Base-by-base conservation (phyloP, 352 stramenopile species). In the Pseudoperonospora humuli region DNA sequence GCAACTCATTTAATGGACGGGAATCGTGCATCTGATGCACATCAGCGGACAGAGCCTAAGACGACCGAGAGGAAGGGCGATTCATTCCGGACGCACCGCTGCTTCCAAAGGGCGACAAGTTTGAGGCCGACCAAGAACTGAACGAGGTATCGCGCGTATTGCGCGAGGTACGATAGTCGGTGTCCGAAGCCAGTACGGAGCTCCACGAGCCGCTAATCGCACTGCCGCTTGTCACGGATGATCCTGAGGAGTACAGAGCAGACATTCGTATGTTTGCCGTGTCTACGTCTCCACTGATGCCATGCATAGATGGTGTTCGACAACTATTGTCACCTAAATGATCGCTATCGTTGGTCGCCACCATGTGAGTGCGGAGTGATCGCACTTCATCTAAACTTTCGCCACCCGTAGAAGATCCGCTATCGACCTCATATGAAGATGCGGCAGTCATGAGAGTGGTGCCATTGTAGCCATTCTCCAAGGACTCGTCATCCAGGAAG, bases 171-270 rank as follows among this genome's bases (percentile, higher is more conserved):
- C 47, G 51, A 14, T 54, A 35, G 13, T 84, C 64, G 10, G 52
- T 70, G 6, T 89, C 76, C 3, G 76, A 89, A 24, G 60, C 74
- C 31, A 89, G 46, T 17, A 89, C 76, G 1, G 76, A 89, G 48
- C 76, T 89, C 76, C 76, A 89, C 14, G 70, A 74, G 15, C 75
- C 67, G 19, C 76, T 89, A 15, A 66, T 52, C 2, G 57, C 57
- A 50, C 62, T 72, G 10, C 46, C 47, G 17, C 70, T 84, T 19
- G 61, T 59, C n/a, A 77, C 31, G 0, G 69, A 79, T 8, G 75
- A 84, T 14, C 61, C 64, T 20, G 56, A 48, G 4, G 58, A 74
- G 40, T 56, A 77, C 27, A 64, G 17, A 0, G 52, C 49, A 21
- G 65, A 55, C 31, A 59, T 21, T 7, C 66, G 45, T 15, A 53